Evolutionary conservation across 129 eudicot genomes (phyloP).

Genomic region (sunflower (Helianthus annuus)): DNA sequence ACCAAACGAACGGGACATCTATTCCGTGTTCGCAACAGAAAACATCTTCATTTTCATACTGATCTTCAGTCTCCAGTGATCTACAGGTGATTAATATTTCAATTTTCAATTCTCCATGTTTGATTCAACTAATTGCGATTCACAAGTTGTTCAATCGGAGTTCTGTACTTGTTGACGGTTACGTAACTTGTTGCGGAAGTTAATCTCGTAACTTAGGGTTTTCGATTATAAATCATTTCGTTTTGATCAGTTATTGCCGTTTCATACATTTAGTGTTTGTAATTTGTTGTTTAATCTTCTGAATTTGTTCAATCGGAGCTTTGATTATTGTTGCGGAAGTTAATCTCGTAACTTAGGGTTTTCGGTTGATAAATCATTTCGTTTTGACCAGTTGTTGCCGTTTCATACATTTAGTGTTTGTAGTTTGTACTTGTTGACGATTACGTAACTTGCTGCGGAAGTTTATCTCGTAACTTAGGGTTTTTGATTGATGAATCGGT

Average conservation of each 20-base stretch:
- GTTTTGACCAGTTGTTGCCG: neutral
- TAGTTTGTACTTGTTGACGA: neutral
- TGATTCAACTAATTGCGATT: too few relatives aligned
- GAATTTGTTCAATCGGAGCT: too few relatives aligned
- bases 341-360: too few relatives aligned
- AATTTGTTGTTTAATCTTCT: neutral
- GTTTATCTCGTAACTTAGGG: constrained; percentile 7
- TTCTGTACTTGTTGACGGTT: constrained; percentile 10
- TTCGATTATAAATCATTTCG: neutral
- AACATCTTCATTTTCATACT: too few relatives aligned
- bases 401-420: too few relatives aligned
- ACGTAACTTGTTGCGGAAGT: neutral
- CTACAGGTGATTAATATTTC: too few relatives aligned
- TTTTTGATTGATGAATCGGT: constrained; percentile 4
- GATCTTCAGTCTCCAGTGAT: too few relatives aligned
- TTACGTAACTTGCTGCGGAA: constrained; percentile 2
- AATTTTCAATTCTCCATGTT: too few relatives aligned
- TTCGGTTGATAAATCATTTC: neutral
- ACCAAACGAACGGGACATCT: too few relatives aligned
- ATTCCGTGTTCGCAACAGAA: too few relatives aligned
- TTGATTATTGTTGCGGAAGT: neutral
- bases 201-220: too few relatives aligned
- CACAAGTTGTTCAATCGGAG: neutral
- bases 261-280: neutral
- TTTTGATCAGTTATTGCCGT: neutral